Percentiles rank a stretch among this genome's conserved stretches.
phyloP scores from a whole-genome alignment of 2,329 filamentous ascomycete genomes.

The Fusarium sp. region DNA sequence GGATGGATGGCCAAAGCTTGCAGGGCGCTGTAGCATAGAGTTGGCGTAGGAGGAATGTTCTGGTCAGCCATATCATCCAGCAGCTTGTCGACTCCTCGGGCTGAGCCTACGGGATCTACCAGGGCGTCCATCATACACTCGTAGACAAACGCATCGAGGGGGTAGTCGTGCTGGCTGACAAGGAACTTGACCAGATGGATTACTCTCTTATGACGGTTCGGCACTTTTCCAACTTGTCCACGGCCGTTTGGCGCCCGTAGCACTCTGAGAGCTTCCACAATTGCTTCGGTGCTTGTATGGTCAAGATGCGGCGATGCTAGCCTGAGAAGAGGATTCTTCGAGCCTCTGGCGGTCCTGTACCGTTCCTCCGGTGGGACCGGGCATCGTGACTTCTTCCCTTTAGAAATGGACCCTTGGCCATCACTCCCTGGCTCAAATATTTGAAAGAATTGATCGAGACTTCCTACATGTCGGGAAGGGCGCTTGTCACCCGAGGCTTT shows the following conservation, averaged over 20 bases:
- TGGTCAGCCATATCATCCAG: constrained; percentile 77
- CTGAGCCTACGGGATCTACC: constrained; percentile 74
- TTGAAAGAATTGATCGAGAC: constrained; percentile 11
- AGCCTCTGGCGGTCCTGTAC: neutral
- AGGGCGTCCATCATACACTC: constrained; percentile 81
- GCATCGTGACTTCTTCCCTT: neutral
- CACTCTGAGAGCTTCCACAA: constrained; percentile 44
- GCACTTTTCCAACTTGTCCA: constrained; percentile 29
- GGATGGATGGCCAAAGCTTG: constrained; percentile 84
- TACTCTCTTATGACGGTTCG: constrained; percentile 46
- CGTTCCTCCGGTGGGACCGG: neutral
- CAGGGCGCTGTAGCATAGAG: constrained; percentile 78
- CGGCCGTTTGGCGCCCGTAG: constrained; percentile 40
- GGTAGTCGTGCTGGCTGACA: constrained; percentile 65
- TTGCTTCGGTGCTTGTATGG: constrained; percentile 28
- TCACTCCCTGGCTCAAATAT: constrained; percentile 5
- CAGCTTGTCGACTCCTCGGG: constrained; percentile 70
- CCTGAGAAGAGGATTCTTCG: constrained; percentile 14
- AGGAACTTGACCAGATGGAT: constrained; percentile 67
- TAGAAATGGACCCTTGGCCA: neutral
- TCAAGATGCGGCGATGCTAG: constrained; percentile 11
- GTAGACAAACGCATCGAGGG: constrained; percentile 72
- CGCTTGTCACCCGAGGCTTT: neutral
- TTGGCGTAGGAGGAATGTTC: constrained; percentile 71
- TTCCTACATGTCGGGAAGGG: neutral